Evolutionary conservation across 2,329 filamentous ascomycete genomes (phyloP), one percentile per base, ranked within the genome.

Genomic region (Cercospora janseana): DNA sequence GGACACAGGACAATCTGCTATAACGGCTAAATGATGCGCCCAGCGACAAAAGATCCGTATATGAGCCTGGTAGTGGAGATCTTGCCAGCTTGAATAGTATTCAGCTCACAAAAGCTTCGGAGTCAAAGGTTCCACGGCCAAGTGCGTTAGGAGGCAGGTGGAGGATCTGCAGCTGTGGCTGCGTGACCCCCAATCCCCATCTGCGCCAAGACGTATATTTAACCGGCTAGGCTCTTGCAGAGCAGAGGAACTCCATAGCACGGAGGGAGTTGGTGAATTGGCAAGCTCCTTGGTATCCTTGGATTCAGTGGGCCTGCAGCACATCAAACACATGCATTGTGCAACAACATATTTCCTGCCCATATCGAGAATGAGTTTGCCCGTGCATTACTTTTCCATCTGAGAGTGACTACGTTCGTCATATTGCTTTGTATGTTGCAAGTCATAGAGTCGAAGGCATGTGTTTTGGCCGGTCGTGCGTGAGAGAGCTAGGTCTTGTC

Each of bases 151-250:
- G 20, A 15, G 10, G 20, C 6, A 21, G 24, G 34, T 38, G 35
- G 35, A 38, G 4, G 9, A 23, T 38, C 3, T 24, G 10, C 20
- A 38, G 12, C 13, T 23, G n/a, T 7, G 13, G 35, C 12, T n/a
- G 12, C 9, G 35, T 38, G 35, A 38, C 35, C 20, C 20, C 18
- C 35, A 38, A 38, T 38, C 35, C 18, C 35, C 35, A 38, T 18
- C 8, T 4, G n/a, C 6, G 35, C 35, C 35, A 38, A 38, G 32
- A 23, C 12, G 20, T 38, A 23, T n/a, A 21, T 38, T 38, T 38
- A 38, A 23, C 35, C 35, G 35, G 35, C 18, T 20, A 38, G 32
- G 15, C 10, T 38, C 34, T 21, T 12, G 4, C 4, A 12, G 10
- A 31, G 15, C 4, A 5, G 9, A 5, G 12, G 10, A 31, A 10